A percentile compares a stretch with the other conserved stretches of the same genome.
Conservation (phyloP, 2,329 filamentous ascomycete species). For the Exophiala spinifera region DNA sequence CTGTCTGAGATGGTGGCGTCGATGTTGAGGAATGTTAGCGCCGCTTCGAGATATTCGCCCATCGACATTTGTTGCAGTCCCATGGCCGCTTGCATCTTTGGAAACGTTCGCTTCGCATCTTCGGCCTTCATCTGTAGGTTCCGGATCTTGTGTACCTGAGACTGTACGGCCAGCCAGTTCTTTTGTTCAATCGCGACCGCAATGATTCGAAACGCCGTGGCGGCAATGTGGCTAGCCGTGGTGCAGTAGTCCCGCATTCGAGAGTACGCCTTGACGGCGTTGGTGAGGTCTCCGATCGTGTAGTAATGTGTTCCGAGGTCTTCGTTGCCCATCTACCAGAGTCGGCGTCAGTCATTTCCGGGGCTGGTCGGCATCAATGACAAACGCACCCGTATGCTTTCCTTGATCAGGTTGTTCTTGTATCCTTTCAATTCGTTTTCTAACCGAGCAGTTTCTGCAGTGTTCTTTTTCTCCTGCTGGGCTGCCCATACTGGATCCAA, state of each 20-base stretch:
- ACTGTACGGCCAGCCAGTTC: constrained; percentile 70
- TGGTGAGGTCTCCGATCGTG: constrained; percentile 67
- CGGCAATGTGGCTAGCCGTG: constrained; percentile 75
- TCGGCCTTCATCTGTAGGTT: constrained; percentile 54
- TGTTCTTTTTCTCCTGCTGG: constrained; percentile 62
- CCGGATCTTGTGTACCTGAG: constrained; percentile 57
- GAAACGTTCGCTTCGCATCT: constrained; percentile 55
- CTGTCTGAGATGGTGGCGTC: constrained; percentile 53
- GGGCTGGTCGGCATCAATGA: neutral
- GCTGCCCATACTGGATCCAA: constrained; percentile 75
- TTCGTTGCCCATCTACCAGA: constrained; percentile 80
- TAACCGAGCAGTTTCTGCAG: constrained; percentile 68
- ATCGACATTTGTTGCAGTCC: constrained; percentile 61
- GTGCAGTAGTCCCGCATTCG: constrained; percentile 91
- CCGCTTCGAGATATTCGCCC: constrained; percentile 63
- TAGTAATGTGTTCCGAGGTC: constrained; percentile 85
- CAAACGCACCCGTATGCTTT: constrained; percentile 76
- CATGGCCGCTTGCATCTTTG: constrained; percentile 63
- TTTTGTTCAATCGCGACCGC: constrained; percentile 70
- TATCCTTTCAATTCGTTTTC: constrained; percentile 85
- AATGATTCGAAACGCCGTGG: constrained; percentile 76
- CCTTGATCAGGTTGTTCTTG: constrained; percentile 95
- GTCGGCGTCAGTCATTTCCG: constrained; percentile 2
- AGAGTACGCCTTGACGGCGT: constrained; percentile 72
- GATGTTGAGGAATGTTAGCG: constrained; percentile 65